Percentiles rank a stretch among this genome's conserved stretches.
phyloP scores from a whole-genome alignment of 495 filamentous ascomycete genomes.

The Tirmania nivea region DNA sequence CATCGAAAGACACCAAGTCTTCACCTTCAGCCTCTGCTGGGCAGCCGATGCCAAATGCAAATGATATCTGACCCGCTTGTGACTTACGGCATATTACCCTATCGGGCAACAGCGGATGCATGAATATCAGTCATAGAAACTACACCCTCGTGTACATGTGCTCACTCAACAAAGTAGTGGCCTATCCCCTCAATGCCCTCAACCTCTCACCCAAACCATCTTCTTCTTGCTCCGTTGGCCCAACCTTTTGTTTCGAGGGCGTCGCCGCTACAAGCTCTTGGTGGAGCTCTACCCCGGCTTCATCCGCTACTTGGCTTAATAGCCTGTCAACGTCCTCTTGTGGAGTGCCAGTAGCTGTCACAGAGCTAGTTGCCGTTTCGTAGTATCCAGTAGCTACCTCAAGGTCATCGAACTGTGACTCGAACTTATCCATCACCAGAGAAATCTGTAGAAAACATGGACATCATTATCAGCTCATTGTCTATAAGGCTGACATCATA shows the following conservation, averaged over 20 bases:
- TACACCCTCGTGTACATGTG: too few species aligned
- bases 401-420: constrained; percentile 64
- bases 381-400: constrained; percentile 66
- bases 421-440: constrained; percentile 53
- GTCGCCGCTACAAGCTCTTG: constrained; percentile 43
- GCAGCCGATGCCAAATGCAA: too few species aligned
- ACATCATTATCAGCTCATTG: too few species aligned
- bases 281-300: constrained; percentile 53
- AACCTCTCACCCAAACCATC: constrained; percentile 26
- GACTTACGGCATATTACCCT: too few species aligned
- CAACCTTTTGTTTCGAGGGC: constrained; percentile 30
- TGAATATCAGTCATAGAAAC: too few species aligned
- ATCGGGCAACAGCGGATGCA: too few species aligned
- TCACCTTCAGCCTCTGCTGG: too few species aligned
- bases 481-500: too few species aligned
- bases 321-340: constrained; percentile 68
- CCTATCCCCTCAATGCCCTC: constrained; percentile 17
- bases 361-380: constrained; percentile 55
- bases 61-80: too few species aligned
- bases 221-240: constrained; percentile 39
- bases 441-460: constrained; percentile 25
- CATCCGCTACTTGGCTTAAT: constrained; percentile 60
- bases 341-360: constrained; percentile 52
- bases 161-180: too few species aligned
- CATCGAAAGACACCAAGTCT: too few species aligned